These are phyloP conservation scores for Ceratocystis variospora DNA, from an alignment of 2,329 filamentous ascomycete genomes.

Conservation along the genomic window DNA sequence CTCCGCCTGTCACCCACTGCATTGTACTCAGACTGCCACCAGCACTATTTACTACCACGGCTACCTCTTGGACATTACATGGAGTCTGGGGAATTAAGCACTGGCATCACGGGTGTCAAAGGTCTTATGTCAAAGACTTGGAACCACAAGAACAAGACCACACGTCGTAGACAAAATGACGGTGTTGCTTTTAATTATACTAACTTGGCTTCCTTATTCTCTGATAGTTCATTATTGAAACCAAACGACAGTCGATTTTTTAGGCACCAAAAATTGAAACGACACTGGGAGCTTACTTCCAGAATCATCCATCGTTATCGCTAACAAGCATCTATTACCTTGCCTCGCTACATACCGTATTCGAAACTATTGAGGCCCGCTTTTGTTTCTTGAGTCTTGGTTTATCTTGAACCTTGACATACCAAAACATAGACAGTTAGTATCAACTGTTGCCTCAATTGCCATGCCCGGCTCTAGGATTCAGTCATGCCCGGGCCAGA, in stretches of 20 bases:
- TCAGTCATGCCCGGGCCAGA: not conserved
- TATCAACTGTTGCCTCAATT: not conserved
- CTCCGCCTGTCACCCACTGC: not conserved
- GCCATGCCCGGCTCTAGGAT: not conserved
- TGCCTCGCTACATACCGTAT: not conserved
- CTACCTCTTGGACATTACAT: not conserved
- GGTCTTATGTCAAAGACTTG: not conserved
- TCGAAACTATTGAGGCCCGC: not conserved
- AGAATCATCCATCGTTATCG: not conserved
- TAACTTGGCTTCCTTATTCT: not conserved
- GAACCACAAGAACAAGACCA: not conserved
- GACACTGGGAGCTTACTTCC: not conserved
- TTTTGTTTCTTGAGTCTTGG: not conserved
- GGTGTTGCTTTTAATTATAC: not conserved
- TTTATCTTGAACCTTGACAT: not conserved
- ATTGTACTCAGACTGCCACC: not conserved
- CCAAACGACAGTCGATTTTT: not conserved
- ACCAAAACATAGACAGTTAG: not conserved
- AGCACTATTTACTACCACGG: too few relatives aligned
- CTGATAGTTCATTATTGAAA: not conserved
- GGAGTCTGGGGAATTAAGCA: not conserved
- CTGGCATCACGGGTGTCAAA: not conserved
- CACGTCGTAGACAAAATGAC: not conserved
- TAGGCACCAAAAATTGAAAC: not conserved
- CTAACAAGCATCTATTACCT: not conserved